A percentile compares a stretch with the other conserved stretches of the same genome.
These are phyloP conservation scores for Xylaria cubensis DNA, from an alignment of 495 filamentous ascomycete species.

Conservation along the genomic window DNA sequence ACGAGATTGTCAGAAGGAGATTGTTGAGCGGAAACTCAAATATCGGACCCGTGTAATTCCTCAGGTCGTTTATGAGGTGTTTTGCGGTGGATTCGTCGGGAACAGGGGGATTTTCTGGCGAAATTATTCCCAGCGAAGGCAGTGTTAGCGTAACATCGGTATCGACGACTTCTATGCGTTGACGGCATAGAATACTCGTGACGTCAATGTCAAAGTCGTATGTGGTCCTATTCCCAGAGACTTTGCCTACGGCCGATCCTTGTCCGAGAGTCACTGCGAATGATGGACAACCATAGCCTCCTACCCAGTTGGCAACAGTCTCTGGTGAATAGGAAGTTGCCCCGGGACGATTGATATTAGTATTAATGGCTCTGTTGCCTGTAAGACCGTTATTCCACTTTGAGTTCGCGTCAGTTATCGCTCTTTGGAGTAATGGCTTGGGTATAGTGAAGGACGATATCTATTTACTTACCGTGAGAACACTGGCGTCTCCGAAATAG, in stretches of 20 bases:
- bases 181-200: conserved; percentile 6
- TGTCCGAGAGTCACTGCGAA: conserved; percentile 15
- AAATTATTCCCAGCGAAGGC: conserved; percentile 12
- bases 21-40: conserved; percentile 23
- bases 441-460: too few relatives aligned
- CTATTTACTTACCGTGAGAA: conserved; percentile 7
- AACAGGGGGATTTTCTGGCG: neutral
- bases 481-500: conserved; percentile 16
- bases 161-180: neutral
- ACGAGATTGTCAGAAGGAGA: conserved; percentile 4
- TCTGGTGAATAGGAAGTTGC: neutral
- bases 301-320: conserved; percentile 12
- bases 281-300: conserved; percentile 20
- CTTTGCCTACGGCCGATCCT: conserved; percentile 9
- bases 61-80: neutral
- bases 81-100: conserved; percentile 9
- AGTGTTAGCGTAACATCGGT: conserved; percentile 10
- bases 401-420: neutral
- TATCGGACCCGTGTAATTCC: conserved; percentile 11
- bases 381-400: neutral
- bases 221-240: neutral
- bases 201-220: conserved; percentile 21
- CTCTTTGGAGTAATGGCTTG: neutral
- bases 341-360: conserved; percentile 1
- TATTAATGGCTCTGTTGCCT: neutral